Evolutionary conservation across 106 monocot species (phyloP), one percentile per base, ranked within the genome.

Genomic region (Dioscorea dumetorum): DNA sequence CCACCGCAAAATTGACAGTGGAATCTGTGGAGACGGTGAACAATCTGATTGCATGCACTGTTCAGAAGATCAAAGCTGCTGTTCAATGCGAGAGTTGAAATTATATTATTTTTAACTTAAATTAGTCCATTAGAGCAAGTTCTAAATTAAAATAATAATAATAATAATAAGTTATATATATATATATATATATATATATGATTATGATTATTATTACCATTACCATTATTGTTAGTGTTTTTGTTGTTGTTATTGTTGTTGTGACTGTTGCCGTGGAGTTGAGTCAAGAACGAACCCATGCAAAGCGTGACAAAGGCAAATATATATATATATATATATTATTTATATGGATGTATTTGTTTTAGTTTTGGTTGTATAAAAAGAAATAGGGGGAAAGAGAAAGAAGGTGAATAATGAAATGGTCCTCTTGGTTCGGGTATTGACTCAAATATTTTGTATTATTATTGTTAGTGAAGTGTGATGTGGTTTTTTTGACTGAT

Each of bases 351-450:
- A 2, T 33, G 15, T 58, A 21, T 64, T 33, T 60, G 67, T 66
- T 71, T 77, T 71, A 66, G 66, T 65, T 34, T 65, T 41, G 28
- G 28, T 41, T 41, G 41, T 41, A 41, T 77, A 71, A 77, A 70
- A 70, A 17, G 51, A 12, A 13, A 51, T 51, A 28, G 28, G 1
- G 28, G 28, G 41, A 41, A 41, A 41, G 41, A n/a, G n/a, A 41
- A 41, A 41, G 41, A 10, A 8, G 41, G 6, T 28, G 10, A 41
- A 41, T 41, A 41, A 41, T 41, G 41, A 41, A 41, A 69, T 72
- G 84, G 76, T 76, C 84, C n/a, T 84, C 81, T 75, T 81, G 88
- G 88, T 88, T 88, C 88, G 88, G 88, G 88, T 73, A 88, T 88
- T 88, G 88, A 88, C 88, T 87, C 41, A 41, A 41, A 41, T 41